Evolutionary conservation across 1,284 basidiomycete genomes (phyloP), one percentile per base, ranked within the genome.

Genomic region (Rhodotorula glutinis): DNA sequence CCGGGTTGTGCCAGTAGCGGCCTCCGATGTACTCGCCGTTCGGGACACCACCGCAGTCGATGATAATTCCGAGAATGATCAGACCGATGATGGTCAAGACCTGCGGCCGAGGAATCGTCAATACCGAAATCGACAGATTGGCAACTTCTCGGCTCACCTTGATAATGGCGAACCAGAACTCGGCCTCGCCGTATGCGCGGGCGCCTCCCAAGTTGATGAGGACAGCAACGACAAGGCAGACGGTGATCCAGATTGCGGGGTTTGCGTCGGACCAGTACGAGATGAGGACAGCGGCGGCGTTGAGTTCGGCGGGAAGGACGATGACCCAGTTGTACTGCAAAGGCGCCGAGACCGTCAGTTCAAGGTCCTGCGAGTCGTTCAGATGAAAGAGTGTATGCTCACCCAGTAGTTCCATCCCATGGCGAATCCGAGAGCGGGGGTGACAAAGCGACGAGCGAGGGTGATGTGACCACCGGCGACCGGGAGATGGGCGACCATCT

Each of bases 361-460:
- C 13, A 19, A 25, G 8, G 11, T 38, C 14, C 23, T 5, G 40
- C 3, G 47, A 14, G 30, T n/a, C 23, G 17, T 16, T 23, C 16
- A 54, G 27, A 44, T n/a, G 3, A n/a, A 5, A 27, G 27, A 44
- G 10, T n/a, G 7, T 14, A 30, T 19, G 40, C 53, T 52, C 21
- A 59, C 63, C 49, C 65, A 69, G 70, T 76, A 78, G 65, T 73
- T 77, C 87, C 88, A 91, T 16, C 65, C 89, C 89, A 85, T 89
- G 21, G 89, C 84, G 75, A 91, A 91, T 1, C 87, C 87, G 66
- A 92, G 82, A 3, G 90, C 87, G 9, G 87, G 86, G 75, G 90
- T 86, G 33, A 91, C 87, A 76, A 91, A 91, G 52, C 88, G 86
- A 71, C 85, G 85, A 7, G 90, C 88, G 46, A 58, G 33, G 23